Evolutionary conservation across 192 early-diverging fungal genomes (phyloP), one percentile per base, ranked within the genome.

Genomic region (Chytriomyces hyalinus): DNA sequence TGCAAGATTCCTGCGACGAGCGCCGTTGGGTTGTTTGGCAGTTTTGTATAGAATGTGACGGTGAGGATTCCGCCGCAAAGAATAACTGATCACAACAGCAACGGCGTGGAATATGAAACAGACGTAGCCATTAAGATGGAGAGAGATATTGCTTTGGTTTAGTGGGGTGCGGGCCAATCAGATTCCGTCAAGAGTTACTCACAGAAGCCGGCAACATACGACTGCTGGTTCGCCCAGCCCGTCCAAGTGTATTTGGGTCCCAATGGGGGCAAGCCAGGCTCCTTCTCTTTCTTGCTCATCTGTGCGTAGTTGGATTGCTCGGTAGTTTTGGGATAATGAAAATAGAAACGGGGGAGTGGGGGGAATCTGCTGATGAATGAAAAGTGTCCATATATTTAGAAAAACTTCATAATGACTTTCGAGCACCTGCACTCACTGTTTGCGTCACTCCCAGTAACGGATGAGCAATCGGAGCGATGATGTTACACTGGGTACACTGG

Each of bases 21-120:
- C 5, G 66, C 75, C 20, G 59, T 9, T 24, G 48, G 46, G 49
- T 76, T 65, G 4, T 49, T 80, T 5, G 81, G 67, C 46, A 80
- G 67, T 24, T 57, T 48, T 44, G 47, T 79, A 36, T 78, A 81
- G 57, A 80, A 82, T 6, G 53, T 49, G 22, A 82, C 10, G 13
- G 73, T 73, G 49, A 82, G 62, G 51, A 82, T 44, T 6, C 81
- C 81, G 13, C 81, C 81, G 65, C 81, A 83, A 5, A 82, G 26
- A 59, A 82, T 73, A 57, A 82, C 80, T 81, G 51, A 24, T 62
- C 43, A 44, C 1, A 3, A 13, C 68, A 20, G 20, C 20, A 36
- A 36, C 36, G 36, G 36, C 4, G 36, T 36, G 36, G 36, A 36
- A 36, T 36, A 36, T 36, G 36, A 36, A 36, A 36, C 36, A 36